These are phyloP conservation scores for Zoysia matrella DNA, from an alignment of 202 grass and related monocot species.

Conservation along the genomic window DNA sequence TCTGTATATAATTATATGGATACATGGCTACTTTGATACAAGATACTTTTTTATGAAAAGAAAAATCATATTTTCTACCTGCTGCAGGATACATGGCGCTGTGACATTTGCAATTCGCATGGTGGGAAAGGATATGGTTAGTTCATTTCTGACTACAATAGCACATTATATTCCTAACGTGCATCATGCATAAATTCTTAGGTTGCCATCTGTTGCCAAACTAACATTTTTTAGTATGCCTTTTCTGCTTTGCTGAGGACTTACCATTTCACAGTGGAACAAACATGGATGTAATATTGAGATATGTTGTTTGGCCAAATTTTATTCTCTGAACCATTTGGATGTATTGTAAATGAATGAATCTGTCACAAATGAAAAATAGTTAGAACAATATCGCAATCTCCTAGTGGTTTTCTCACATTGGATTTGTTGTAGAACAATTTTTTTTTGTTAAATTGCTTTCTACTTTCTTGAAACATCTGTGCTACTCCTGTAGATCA, in stretches of 20 bases:
- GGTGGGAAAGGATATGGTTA: conserved; percentile 96
- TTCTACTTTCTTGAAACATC: conserved; percentile 12
- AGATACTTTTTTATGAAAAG: background rate
- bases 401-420: conserved; percentile 13
- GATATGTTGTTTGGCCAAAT: background rate
- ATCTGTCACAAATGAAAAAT: conserved; percentile 4
- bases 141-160: conserved; percentile 40
- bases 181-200: conserved; percentile 2
- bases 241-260: conserved; percentile 6
- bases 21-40: background rate
- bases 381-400: conserved; percentile 8
- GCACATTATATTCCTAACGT: background rate
- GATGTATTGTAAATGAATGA: conserved; percentile 18
- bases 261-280: background rate
- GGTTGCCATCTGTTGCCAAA: conserved; percentile 15
- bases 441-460: background rate
- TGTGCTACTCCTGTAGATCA: no score
- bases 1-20: background rate
- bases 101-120: conserved; percentile 54
- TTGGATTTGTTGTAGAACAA: conserved; percentile 16
- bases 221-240: conserved; percentile 12
- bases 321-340: conserved; percentile 29
- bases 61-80: conserved; percentile 41
- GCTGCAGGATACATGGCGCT: conserved; percentile 56
- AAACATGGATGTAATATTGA: no score